phyloP scores from a whole-genome alignment of 208 protist species.

The Perkinsela sp. region DNA sequence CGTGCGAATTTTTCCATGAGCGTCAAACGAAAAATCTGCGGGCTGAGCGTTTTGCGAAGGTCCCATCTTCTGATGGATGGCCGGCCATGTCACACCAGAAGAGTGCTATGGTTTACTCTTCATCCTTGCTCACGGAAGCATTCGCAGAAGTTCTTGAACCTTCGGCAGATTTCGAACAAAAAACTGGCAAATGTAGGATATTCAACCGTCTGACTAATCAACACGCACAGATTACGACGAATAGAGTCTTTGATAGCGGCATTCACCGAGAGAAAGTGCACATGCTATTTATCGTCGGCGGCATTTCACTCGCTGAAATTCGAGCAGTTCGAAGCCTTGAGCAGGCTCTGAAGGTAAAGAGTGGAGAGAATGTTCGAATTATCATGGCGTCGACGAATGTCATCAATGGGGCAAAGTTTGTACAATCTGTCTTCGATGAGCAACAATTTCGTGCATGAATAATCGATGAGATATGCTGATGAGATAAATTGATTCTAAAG shows the following conservation, averaged over 20 bases:
- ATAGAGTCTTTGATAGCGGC: conserved; percentile 9
- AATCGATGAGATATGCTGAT: too few species aligned
- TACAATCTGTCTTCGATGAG: not conserved
- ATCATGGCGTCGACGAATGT: not conserved
- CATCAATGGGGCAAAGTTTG: not conserved
- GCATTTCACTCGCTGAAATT: conserved; percentile 67
- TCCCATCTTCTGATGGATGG: not conserved
- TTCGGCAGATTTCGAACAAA: conserved; percentile 9
- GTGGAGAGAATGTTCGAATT: not conserved
- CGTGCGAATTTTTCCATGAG: not conserved
- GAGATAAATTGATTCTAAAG: too few species aligned
- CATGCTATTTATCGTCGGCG: conserved; percentile 71
- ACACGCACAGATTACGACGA: conserved; percentile 17
- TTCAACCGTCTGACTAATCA: conserved; percentile 15
- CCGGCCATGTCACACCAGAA: not conserved
- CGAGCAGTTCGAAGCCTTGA: conserved; percentile 55
- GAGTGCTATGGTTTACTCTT: conserved; percentile 18
- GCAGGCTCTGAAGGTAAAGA: conserved; percentile 7
- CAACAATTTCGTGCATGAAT: too few species aligned
- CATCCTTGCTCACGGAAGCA: conserved; percentile 6
- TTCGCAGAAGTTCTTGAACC: conserved; percentile 8
- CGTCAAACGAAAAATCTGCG: not conserved
- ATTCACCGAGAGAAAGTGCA: conserved; percentile 12
- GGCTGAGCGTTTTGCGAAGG: too few species aligned
- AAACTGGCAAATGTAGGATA: conserved; percentile 4